These are phyloP conservation scores for Penicillium polonicum DNA, from an alignment of 2,329 filamentous ascomycete species.

Conservation along the genomic window DNA sequence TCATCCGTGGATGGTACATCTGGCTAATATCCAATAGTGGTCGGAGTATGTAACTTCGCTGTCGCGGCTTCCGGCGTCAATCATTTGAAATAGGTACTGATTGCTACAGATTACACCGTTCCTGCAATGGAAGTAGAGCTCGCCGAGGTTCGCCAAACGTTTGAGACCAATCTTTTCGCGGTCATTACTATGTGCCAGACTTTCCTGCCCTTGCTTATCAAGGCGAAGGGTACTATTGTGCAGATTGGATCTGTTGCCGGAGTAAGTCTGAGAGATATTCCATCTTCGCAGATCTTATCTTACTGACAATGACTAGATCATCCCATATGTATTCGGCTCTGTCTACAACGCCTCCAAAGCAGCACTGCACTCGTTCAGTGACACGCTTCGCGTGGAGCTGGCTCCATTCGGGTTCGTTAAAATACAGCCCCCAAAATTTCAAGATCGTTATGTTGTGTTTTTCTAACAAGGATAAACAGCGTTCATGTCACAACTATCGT, in stretches of 20 bases:
- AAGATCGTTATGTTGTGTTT: neutral
- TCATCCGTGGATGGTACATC: neutral
- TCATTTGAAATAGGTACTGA: neutral
- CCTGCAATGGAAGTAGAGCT: conserved; percentile 57
- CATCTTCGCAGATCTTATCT: neutral
- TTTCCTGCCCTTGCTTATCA: conserved; percentile 55
- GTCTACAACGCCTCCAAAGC: conserved; percentile 61
- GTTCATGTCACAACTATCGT: conserved; percentile 55
- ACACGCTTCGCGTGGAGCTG: conserved; percentile 59
- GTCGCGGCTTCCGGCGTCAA: neutral
- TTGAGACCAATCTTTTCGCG: conserved; percentile 57
- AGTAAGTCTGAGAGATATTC: conserved; percentile 19
- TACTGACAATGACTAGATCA: conserved; percentile 27
- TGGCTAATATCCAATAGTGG: conserved; percentile 20
- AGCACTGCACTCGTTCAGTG: conserved; percentile 57
- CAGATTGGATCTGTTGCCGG: conserved; percentile 48
- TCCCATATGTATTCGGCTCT: conserved; percentile 47
- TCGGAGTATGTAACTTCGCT: conserved; percentile 28
- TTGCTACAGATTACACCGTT: conserved; percentile 54
- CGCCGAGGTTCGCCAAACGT: conserved; percentile 47
- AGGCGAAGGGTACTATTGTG: conserved; percentile 46
- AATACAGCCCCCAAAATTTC: neutral
- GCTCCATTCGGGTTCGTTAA: conserved; percentile 45
- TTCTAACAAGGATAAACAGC: conserved; percentile 25
- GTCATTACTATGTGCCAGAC: conserved; percentile 59